phyloP scores from a whole-genome alignment of 2,329 filamentous ascomycete species.

The Metarhizium rileyi region DNA sequence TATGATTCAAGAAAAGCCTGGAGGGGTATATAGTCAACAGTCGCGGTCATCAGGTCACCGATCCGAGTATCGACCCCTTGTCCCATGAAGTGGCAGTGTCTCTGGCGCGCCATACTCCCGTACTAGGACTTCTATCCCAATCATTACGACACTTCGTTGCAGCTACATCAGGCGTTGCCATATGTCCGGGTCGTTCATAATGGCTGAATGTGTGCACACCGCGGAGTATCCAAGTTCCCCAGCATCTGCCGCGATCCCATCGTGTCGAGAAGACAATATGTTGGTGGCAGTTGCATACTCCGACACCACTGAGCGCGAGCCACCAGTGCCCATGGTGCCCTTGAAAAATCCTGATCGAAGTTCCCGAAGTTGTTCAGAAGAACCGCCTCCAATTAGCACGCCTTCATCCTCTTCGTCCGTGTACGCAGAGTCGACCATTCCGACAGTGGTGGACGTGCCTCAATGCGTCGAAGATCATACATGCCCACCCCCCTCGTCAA shows the following conservation, averaged over 20 bases:
- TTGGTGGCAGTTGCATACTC: neutral
- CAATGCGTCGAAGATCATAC: neutral
- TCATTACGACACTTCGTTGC: neutral
- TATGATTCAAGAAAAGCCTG: neutral
- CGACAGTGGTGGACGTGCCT: neutral
- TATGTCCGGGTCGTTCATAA: neutral
- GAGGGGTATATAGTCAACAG: neutral
- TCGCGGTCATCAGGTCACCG: neutral
- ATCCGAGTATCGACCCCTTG: neutral
- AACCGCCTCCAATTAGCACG: neutral
- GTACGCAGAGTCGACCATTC: neutral
- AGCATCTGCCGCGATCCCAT: neutral
- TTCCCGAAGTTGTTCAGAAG: neutral
- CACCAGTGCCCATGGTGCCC: neutral
- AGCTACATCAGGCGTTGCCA: neutral
- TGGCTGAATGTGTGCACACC: neutral
- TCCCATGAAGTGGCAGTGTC: neutral
- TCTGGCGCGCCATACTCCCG: neutral
- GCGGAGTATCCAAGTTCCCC: neutral
- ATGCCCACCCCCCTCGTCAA: neutral
- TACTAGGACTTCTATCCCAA: neutral
- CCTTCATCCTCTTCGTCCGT: neutral
- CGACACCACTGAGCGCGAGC: neutral
- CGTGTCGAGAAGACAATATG: neutral
- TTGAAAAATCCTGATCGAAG: neutral